Conservation (phyloP, 257 asterid species). For the Cynanchum wilfordii region DNA sequence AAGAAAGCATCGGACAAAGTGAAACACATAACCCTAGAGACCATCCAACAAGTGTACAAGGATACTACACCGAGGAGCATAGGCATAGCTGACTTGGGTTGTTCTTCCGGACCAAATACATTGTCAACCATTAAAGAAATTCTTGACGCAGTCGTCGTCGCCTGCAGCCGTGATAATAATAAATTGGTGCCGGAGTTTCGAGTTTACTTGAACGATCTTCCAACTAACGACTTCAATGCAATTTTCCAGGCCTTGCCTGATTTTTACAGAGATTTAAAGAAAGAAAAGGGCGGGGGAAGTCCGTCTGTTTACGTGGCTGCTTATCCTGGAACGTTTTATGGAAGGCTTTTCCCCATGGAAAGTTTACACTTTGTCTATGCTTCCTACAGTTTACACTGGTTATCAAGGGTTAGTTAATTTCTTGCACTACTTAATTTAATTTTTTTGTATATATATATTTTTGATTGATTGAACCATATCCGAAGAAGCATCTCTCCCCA, state of each 20-base stretch:
- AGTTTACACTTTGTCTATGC: constrained; percentile 72
- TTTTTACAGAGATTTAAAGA: constrained; percentile 38
- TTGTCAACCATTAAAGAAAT: constrained; percentile 57
- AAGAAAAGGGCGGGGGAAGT: constrained; percentile 18
- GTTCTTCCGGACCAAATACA: constrained; percentile 84
- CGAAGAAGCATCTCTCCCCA: not conserved
- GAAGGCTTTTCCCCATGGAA: constrained; percentile 66
- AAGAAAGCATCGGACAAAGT: constrained; percentile 70
- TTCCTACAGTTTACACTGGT: constrained; percentile 87
- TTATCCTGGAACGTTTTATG: constrained; percentile 86
- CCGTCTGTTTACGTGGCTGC: constrained; percentile 59
- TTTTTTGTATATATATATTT: no score
- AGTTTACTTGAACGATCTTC: constrained; percentile 74
- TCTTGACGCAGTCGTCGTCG: constrained; percentile 32
- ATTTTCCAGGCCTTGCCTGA: constrained; percentile 76
- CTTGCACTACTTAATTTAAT: no score
- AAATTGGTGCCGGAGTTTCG: constrained; percentile 43
- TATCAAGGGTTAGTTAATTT: constrained; percentile 46
- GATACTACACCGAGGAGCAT: constrained; percentile 58
- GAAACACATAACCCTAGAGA: constrained; percentile 51
- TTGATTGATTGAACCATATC: no score
- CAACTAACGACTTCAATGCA: constrained; percentile 75
- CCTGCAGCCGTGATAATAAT: constrained; percentile 14
- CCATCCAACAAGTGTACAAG: constrained; percentile 35
- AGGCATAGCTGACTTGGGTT: constrained; percentile 87